phyloP scores from a whole-genome alignment of 169 alveolate species.

The Eimeria tenella region DNA sequence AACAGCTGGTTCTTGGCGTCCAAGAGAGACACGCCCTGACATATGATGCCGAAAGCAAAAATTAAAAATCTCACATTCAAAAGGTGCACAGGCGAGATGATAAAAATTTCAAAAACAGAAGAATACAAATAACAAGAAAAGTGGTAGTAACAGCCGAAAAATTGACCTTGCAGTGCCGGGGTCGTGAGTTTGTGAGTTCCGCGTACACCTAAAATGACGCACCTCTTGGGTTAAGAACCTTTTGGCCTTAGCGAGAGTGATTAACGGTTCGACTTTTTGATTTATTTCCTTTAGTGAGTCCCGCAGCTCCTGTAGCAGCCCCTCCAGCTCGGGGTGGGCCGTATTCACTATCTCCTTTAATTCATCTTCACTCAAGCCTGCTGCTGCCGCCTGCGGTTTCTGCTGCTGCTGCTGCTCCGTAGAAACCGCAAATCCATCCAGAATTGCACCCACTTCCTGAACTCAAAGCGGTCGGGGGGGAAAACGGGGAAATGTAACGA shows the following conservation, averaged over 20 bases:
- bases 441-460: constrained; percentile 67
- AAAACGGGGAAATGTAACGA: background rate
- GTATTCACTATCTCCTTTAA: constrained; percentile 63
- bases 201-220: constrained; percentile 4
- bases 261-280: constrained; percentile 81
- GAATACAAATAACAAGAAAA: too few relatives aligned
- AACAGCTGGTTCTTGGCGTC: constrained; percentile 85
- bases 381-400: constrained; percentile 3
- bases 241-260: constrained; percentile 74
- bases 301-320: constrained; percentile 82
- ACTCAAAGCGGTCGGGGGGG: background rate
- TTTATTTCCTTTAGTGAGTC: constrained; percentile 78
- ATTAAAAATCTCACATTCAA: background rate
- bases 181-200: background rate
- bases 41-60: background rate
- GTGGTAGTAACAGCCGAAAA: background rate
- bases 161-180: background rate
- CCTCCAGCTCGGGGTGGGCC: constrained; percentile 81
- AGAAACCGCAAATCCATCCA: constrained; percentile 32
- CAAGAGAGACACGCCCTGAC: constrained; percentile 84
- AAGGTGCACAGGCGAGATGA: too few relatives aligned
- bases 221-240: constrained; percentile 83
- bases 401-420: constrained; percentile 35
- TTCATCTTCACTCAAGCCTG: constrained; percentile 41
- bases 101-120: too few relatives aligned